Percentiles rank a stretch among this genome's conserved stretches.
Conservation (phyloP, 2,329 filamentous ascomycete species). For the Nothopassalora personata region DNA sequence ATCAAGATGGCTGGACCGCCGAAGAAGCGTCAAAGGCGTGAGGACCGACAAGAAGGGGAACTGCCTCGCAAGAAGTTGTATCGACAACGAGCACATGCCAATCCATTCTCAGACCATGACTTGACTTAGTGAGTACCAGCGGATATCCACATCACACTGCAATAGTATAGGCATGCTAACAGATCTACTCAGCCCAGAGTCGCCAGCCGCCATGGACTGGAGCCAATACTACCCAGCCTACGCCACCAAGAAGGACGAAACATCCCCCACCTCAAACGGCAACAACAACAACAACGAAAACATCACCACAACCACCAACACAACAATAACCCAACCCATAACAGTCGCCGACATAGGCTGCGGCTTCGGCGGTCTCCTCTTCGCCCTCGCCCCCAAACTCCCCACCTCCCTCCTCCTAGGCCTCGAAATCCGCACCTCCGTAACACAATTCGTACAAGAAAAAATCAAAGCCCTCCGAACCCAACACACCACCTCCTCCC, state of each 20-base stretch:
- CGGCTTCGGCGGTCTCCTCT: slow-evolving; percentile 85
- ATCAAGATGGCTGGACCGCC: slow-evolving; percentile 33
- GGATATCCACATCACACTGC: not conserved
- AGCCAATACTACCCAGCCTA: slow-evolving; percentile 74
- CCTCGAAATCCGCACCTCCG: slow-evolving; percentile 86
- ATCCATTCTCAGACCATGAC: slow-evolving; percentile 92
- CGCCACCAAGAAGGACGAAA: slow-evolving; percentile 24
- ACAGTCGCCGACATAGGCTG: slow-evolving; percentile 96
- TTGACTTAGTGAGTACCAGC: slow-evolving; percentile 67
- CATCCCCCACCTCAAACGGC: not conserved
- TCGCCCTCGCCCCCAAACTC: slow-evolving; percentile 75
- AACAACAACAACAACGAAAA: slow-evolving; percentile 18
- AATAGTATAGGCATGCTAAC: slow-evolving; percentile 11
- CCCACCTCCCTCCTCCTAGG: slow-evolving; percentile 81
- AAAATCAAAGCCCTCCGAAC: slow-evolving; percentile 75
- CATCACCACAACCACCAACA: slow-evolving; percentile 5
- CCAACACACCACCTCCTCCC: slow-evolving; percentile 38
- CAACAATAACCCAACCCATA: slow-evolving; percentile 59
- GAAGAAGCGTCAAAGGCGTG: slow-evolving; percentile 42
- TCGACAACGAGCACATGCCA: slow-evolving; percentile 91
- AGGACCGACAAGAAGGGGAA: slow-evolving; percentile 45
- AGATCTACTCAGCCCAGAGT: slow-evolving; percentile 58
- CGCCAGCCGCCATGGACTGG: slow-evolving; percentile 88
- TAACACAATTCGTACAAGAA: slow-evolving; percentile 85
- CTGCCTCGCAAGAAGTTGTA: slow-evolving; percentile 95